Conservation (phyloP, 1,284 basidiomycete species). For the Gomphus sp. region DNA sequence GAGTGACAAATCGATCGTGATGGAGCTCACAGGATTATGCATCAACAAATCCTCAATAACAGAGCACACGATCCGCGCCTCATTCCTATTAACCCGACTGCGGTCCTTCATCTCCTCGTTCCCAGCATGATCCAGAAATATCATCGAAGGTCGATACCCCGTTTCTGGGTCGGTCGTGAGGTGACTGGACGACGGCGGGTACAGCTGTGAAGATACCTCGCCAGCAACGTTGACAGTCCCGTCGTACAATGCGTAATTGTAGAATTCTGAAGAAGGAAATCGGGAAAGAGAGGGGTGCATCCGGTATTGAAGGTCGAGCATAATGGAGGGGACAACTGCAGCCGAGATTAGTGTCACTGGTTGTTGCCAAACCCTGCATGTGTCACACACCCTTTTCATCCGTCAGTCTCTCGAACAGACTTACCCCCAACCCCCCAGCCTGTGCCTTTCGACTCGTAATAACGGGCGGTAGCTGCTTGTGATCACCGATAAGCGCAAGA, state of each 20-base stretch:
- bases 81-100: constrained; percentile 66
- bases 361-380: background rate
- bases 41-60: constrained; percentile 72
- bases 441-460: constrained; percentile 68
- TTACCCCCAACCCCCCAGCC: constrained; percentile 63
- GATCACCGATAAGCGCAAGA: constrained; percentile 87
- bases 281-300: constrained; percentile 88
- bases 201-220: constrained; percentile 39
- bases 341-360: constrained; percentile 4
- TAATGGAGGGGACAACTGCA: constrained; percentile 68
- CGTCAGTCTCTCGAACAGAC: constrained; percentile 84
- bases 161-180: constrained; percentile 26
- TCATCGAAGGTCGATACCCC: constrained; percentile 42
- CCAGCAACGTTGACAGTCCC: constrained; percentile 60
- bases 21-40: constrained; percentile 53
- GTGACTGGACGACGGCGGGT: constrained; percentile 52
- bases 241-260: constrained; percentile 59
- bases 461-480: constrained; percentile 92
- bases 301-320: constrained; percentile 89
- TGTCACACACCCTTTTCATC: constrained; percentile 57
- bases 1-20: background rate
- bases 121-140: constrained; percentile 72
- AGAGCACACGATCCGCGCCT: constrained; percentile 69
- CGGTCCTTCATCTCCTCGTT: constrained; percentile 56
- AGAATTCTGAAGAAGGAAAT: constrained; percentile 83